A percentile compares a stretch with the other conserved stretches of the same genome.
These are phyloP conservation scores for Dentipellis sp. DNA, from an alignment of 768 basidiomycete species.

Conservation along the genomic window DNA sequence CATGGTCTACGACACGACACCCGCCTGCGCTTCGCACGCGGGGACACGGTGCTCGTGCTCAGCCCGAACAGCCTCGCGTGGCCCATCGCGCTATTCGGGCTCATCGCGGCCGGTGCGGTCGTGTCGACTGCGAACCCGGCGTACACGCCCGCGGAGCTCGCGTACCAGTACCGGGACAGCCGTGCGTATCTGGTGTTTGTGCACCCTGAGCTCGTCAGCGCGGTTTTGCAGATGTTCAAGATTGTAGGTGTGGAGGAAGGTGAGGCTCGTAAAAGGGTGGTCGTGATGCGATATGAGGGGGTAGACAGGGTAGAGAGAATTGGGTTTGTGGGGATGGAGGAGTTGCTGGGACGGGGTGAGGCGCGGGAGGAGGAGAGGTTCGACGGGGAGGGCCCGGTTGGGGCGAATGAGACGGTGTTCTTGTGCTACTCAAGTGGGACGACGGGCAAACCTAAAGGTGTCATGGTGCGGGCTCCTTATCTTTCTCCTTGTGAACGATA, in stretches of 20 bases:
- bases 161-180: conserved; percentile 62
- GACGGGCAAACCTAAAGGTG: conserved; percentile 71
- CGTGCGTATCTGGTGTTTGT: conserved; percentile 52
- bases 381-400: conserved; percentile 27
- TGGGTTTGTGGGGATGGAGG: conserved; percentile 31
- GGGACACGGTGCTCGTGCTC: conserved; percentile 54
- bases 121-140: conserved; percentile 66
- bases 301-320: conserved; percentile 1
- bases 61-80: conserved; percentile 58
- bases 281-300: conserved; percentile 34
- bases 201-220: conserved; percentile 45
- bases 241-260: conserved; percentile 33
- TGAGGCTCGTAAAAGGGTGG: conserved; percentile 41
- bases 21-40: conserved; percentile 20
- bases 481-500: not conserved
- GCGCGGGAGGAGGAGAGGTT: conserved; percentile 47
- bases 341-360: conserved; percentile 40
- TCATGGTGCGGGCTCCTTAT: conserved; percentile 22
- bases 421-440: conserved; percentile 65
- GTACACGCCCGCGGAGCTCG: conserved; percentile 60
- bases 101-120: conserved; percentile 55
- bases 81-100: conserved; percentile 34
- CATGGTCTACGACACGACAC: conserved; percentile 39
- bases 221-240: conserved; percentile 50
- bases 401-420: conserved; percentile 48